Conservation (phyloP, 73 alveolate species). For the Symbiodinium pilosum region DNA sequence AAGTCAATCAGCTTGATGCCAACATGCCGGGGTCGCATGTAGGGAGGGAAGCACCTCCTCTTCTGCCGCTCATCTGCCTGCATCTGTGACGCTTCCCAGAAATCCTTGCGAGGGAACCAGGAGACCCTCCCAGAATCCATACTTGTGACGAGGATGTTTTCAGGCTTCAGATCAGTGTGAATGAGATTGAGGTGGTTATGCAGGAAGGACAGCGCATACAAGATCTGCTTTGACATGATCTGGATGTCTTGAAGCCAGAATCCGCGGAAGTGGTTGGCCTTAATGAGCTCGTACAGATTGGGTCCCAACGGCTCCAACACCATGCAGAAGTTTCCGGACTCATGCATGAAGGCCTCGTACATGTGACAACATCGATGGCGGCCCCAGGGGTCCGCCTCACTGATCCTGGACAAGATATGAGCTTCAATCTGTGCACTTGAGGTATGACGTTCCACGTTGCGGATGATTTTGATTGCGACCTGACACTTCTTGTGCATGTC, state of each 20-base stretch:
- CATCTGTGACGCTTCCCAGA: slow-evolving; percentile 20
- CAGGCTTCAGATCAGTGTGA: slow-evolving; percentile 58
- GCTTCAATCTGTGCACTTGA: no score
- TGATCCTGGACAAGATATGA: no score
- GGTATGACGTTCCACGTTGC: neutral
- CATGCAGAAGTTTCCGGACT: slow-evolving; percentile 27
- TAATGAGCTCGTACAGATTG: slow-evolving; percentile 42
- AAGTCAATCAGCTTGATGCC: slow-evolving; percentile 61
- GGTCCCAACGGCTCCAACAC: slow-evolving; percentile 57
- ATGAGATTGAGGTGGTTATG: slow-evolving; percentile 39
- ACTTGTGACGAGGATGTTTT: slow-evolving; percentile 24
- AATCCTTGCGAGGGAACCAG: slow-evolving; percentile 49
- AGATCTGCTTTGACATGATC: slow-evolving; percentile 31
- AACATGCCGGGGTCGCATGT: slow-evolving; percentile 11
- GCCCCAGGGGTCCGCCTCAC: slow-evolving; percentile 19
- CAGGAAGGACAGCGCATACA: slow-evolving; percentile 36
- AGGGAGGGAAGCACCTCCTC: no score
- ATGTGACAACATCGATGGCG: slow-evolving; percentile 20
- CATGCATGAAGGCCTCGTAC: slow-evolving; percentile 61
- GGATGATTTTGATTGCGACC: slow-evolving; percentile 79
- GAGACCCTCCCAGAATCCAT: neutral
- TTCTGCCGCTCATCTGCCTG: neutral
- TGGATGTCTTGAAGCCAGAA: slow-evolving; percentile 40
- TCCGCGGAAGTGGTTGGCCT: slow-evolving; percentile 49
- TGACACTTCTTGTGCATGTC: neutral